Evolutionary conservation across 805 yeast genomes (phyloP), one percentile per base, ranked within the genome.

Genomic region (Myxozyma udenii): DNA sequence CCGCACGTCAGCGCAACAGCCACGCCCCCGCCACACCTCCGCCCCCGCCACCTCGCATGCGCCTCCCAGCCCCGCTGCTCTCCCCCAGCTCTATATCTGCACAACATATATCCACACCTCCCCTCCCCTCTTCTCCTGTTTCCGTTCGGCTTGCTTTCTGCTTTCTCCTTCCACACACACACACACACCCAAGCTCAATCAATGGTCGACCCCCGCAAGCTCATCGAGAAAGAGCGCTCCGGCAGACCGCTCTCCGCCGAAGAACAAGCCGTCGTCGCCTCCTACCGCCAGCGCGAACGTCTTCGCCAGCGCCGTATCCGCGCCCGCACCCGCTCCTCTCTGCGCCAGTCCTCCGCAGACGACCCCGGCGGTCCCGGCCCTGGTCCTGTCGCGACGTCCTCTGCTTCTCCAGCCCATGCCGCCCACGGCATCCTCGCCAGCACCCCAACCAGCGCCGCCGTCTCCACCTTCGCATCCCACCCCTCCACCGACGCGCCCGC

Each of bases 281-380:
- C 12, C 6, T 42, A 42, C 36, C 36, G 46, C 14, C 25, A 30
- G 9, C 18, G 12, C n/a, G 46, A 42, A 6, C 46, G 46, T 18
- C 21, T 42, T 12, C 36, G 46, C 18, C 46, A 42, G 46, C 39
- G 38, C 7, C 38, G 19, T 6, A 26, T 42, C 18, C 38, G 46
- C 18, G 23, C 24, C 19, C 43, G 43, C 2, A 7, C 37, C 18
- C 37, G 37, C n/a, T n/a, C n/a, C n/a, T n/a, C n/a, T n/a, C n/a
- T n/a, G n/a, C n/a, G n/a, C n/a, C n/a, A n/a, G n/a, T n/a, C n/a
- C n/a, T n/a, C n/a, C n/a, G n/a, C n/a, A n/a, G n/a, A n/a, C n/a
- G n/a, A n/a, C n/a, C n/a, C n/a, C n/a, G n/a, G n/a, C n/a, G n/a
- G n/a, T n/a, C n/a, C n/a, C n/a, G n/a, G n/a, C n/a, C n/a, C n/a